Base-by-base conservation (phyloP, 257 asterid genomes). In the Cruciata laevipes region DNA sequence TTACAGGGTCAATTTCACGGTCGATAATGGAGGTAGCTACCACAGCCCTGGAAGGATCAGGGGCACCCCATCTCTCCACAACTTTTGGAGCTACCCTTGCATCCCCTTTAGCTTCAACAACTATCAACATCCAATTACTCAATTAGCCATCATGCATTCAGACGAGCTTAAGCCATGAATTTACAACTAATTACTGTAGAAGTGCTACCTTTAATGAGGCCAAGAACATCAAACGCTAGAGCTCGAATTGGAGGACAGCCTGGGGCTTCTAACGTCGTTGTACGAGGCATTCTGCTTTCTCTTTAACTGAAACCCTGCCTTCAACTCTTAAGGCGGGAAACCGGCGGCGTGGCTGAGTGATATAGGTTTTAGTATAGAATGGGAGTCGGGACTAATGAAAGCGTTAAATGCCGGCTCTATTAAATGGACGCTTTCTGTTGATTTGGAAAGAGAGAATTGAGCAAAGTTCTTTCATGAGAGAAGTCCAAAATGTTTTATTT, bases 191-290 rank as follows among this genome's bases (percentile, higher is more conserved):
- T 38, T 38, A 10, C n/a, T n/a, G n/a, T 38, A 38, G 16, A 12
- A n/a, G 23, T 16, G 51, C 27, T 20, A 90, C 98, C 98, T 84
- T 92, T 92, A 69, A 87, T 84, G 42, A 92, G 87, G 66, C 98
- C 98, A 58, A 92, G 97, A 71, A 75, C 78, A 56, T 92, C 98
- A 71, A 80, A 77, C 52, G 96, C 83, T 68, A 92, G 52, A 55
- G 93, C 96, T 79, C 98, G 89, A 33, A 92, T 80, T 7, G 95
- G 82, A 63, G 98, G 97, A 77, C 95, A 89, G 49, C 93, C 96
- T 25, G 89, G 84, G 76, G 75, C 75, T 72, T 89, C 98, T 71
- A 83, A 35, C 52, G 91, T 83, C 33, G 86, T 83, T 3, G 96
- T 91, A 31, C 96, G 96, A 16, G 98, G 98, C 98, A 91, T 89